These are phyloP conservation scores for Pseudogymnoascus sp. DNA, from an alignment of 2,329 filamentous ascomycete species.

Conservation along the genomic window DNA sequence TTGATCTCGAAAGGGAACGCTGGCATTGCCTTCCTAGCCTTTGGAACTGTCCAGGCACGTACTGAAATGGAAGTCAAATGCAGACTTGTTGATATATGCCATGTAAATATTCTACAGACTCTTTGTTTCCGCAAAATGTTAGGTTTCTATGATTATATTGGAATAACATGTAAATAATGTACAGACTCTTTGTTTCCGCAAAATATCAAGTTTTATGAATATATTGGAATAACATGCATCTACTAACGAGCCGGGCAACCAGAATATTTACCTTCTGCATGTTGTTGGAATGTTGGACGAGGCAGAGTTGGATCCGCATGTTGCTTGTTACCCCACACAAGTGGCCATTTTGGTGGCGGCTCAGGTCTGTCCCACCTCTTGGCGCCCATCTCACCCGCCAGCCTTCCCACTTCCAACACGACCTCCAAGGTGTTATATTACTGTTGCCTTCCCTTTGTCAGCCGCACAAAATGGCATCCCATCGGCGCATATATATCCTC, in stretches of 20 bases:
- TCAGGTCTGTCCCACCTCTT: not conserved
- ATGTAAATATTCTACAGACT: not conserved
- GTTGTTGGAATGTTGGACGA: not conserved
- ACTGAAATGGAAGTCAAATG: not conserved
- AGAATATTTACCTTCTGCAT: not conserved
- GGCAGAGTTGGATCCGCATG: not conserved
- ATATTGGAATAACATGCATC: not conserved
- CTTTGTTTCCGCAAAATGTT: not conserved
- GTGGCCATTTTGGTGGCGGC: not conserved
- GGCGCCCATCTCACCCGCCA: not conserved
- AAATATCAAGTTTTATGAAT: not conserved
- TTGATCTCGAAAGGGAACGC: conserved; percentile 9
- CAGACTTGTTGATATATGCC: conserved; percentile 1
- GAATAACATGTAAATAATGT: not conserved
- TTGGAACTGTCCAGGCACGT: conserved; percentile 7
- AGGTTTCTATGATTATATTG: not conserved
- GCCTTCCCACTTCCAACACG: not conserved
- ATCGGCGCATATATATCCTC: not conserved
- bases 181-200: not conserved
- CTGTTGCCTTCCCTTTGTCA: not conserved
- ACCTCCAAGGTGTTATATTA: not conserved
- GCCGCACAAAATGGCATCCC: not conserved
- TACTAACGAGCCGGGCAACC: not conserved
- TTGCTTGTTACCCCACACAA: not conserved
- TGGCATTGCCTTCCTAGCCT: conserved; percentile 3